Evolutionary conservation across 1,139 yeast genomes (phyloP).

Genomic region (Kluyveromyces sp.): DNA sequence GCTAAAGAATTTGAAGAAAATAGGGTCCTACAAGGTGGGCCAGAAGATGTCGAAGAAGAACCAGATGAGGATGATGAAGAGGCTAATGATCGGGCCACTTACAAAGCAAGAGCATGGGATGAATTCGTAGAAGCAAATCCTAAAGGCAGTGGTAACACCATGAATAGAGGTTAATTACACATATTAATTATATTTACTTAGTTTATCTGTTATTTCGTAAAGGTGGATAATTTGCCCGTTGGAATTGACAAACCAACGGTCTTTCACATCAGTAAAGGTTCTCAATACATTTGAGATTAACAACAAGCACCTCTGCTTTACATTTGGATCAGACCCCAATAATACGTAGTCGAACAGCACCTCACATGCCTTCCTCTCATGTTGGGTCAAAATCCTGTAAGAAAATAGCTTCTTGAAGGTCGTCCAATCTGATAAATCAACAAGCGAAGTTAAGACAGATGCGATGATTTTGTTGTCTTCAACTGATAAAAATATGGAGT

Average conservation of each 20-base stretch:
- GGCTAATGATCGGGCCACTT: conserved; percentile 46
- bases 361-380: conserved; percentile 28
- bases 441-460: conserved; percentile 30
- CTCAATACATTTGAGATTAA: conserved; percentile 23
- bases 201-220: conserved; percentile 10
- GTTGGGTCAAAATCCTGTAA: conserved; percentile 23
- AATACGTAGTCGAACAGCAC: conserved; percentile 19
- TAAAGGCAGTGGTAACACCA: conserved; percentile 84
- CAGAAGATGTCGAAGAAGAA: conserved; percentile 35
- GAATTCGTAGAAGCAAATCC: conserved; percentile 84
- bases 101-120: conserved; percentile 79
- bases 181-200: conserved; percentile 1
- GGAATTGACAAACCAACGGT: conserved; percentile 46
- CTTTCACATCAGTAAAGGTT: conserved; percentile 36
- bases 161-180: conserved; percentile 55
- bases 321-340: conserved; percentile 9
- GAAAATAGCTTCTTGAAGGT: conserved; percentile 21
- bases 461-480: conserved; percentile 41
- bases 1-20: conserved; percentile 83
- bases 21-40: conserved; percentile 55
- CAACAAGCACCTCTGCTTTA: conserved; percentile 18
- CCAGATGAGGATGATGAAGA: conserved; percentile 45
- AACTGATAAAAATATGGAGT: conserved; percentile 14
- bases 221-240: conserved; percentile 27
- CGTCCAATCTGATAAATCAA: conserved; percentile 17